A percentile compares a stretch with the other conserved stretches of the same genome.
Conservation (phyloP, 305 asterid species). For the Galium porrigens region DNA sequence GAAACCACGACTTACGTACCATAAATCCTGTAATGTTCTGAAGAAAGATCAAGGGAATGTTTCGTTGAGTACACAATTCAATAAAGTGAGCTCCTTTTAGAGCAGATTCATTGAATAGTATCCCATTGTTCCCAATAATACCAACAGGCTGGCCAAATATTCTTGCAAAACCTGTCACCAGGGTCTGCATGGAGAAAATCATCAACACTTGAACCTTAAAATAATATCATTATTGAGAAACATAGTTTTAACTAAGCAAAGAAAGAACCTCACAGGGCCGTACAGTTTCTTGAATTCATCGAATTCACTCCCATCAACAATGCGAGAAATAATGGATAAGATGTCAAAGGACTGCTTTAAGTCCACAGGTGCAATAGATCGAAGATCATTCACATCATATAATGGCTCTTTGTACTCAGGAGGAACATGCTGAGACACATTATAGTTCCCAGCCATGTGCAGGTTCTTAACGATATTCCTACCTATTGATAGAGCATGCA, state of each 20-base stretch:
- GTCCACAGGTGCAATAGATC: constrained; percentile 84
- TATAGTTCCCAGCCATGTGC: constrained; percentile 56
- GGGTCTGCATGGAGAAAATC: constrained; percentile 34
- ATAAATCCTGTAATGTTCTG: constrained; percentile 91
- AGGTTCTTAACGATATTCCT: constrained; percentile 77
- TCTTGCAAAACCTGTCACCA: constrained; percentile 84
- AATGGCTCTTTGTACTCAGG: constrained; percentile 65
- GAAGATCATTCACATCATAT: constrained; percentile 62
- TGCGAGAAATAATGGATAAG: constrained; percentile 65
- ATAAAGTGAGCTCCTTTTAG: constrained; percentile 88
- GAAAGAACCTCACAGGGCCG: constrained; percentile 70
- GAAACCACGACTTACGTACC: constrained; percentile 32
- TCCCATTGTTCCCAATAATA: constrained; percentile 79
- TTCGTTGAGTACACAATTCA: constrained; percentile 77
- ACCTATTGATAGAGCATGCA: constrained; percentile 81
- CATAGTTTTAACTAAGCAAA: constrained; percentile 13
- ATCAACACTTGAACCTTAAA: constrained; percentile 12
- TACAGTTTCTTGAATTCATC: constrained; percentile 95
- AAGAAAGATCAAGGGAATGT: constrained; percentile 78
- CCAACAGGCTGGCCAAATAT: constrained; percentile 84
- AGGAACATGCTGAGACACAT: constrained; percentile 22
- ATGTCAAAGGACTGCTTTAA: constrained; percentile 75
- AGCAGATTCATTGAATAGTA: constrained; percentile 85
- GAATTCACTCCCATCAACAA: constrained; percentile 83
- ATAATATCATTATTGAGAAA: constrained; percentile 3